Evolutionary conservation across 2,329 filamentous ascomycete species (phyloP), one percentile per base, ranked within the genome.

Genomic region (Penicillium freii): DNA sequence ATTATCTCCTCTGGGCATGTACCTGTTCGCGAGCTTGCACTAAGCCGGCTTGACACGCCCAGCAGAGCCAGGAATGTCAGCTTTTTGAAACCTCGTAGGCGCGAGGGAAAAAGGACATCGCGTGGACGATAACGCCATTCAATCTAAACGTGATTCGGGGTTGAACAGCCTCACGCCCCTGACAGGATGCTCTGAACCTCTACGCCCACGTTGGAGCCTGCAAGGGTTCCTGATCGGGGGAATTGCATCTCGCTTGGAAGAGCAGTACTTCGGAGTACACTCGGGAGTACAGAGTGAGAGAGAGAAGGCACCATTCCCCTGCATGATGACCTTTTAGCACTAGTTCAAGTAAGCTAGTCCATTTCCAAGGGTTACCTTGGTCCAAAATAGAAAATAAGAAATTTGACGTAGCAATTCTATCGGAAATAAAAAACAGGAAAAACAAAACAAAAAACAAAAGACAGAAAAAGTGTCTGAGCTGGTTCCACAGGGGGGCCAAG

Each of bases 401-500:
- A 54, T 34, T 39, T 40, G 27, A 52, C 17, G 21, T 21, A 9
- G 23, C 25, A 46, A 56, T 27, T 46, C n/a, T 23, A n/a, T 23
- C 27, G 29, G 31, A n/a, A 36, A 25, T 7, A 47, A 47, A 34
- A 46, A 13, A 31, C 10, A 31, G 29, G 4, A 38, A 38, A 38
- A 1, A 25, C 25, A n/a, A 29, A 9, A 9, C 13, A 29, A n/a
- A 15, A 27, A 27, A 27, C 25, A 17, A 39, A 31, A 10, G 25
- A 6, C 4, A 27, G 29, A 38, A 31, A 31, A 17, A 11, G 31
- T 58, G 60, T 64, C 62, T 65, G 61, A 65, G 44, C 54, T 31
- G 58, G 65, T 62, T 65, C 65, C 65, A 66, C 64, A 65, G 59
- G 58, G 59, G 58, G 58, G 45, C 44, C 38, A 59, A 53, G 39